These are phyloP conservation scores for Helianthus tuberosus DNA, from an alignment of 129 eudicot species.

Conservation along the genomic window DNA sequence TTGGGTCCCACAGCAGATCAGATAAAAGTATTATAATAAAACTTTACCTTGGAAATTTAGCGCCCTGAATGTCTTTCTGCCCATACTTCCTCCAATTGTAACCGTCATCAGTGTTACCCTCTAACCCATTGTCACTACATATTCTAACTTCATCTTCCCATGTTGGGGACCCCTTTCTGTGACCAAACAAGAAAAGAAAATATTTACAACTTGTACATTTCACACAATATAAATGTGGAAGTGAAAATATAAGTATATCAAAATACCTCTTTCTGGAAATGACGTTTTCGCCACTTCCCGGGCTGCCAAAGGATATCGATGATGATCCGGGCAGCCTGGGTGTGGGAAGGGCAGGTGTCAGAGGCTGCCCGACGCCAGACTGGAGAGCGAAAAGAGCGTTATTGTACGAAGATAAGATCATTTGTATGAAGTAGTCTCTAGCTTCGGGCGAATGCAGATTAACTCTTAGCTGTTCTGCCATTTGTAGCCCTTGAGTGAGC, in stretches of 20 bases:
- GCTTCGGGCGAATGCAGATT: slow-evolving; percentile 51
- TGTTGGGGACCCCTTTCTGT: slow-evolving; percentile 65
- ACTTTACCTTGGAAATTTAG: slow-evolving; percentile 66
- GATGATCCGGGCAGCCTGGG: slow-evolving; percentile 41
- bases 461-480: slow-evolving; percentile 60
- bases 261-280: slow-evolving; percentile 64
- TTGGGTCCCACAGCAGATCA: neutral
- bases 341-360: slow-evolving; percentile 1
- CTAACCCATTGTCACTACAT: slow-evolving; percentile 52
- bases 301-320: slow-evolving; percentile 47
- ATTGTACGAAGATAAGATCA: slow-evolving; percentile 64
- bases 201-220: neutral
- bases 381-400: slow-evolving; percentile 59
- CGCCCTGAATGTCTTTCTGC: slow-evolving; percentile 79
- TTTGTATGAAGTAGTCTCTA: slow-evolving; percentile 49
- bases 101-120: slow-evolving; percentile 64
- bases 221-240: neutral
- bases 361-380: slow-evolving; percentile 41
- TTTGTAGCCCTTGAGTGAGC: slow-evolving; percentile 61
- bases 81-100: slow-evolving; percentile 93
- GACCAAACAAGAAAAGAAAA: slow-evolving; percentile 4
- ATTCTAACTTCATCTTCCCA: slow-evolving; percentile 69
- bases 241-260: neutral
- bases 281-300: slow-evolving; percentile 36
- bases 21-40: neutral